A percentile compares a stretch with the other conserved stretches of the same genome.
These are phyloP conservation scores for Aspergillus hortae DNA, from an alignment of 2,329 filamentous ascomycete species.

Conservation along the genomic window DNA sequence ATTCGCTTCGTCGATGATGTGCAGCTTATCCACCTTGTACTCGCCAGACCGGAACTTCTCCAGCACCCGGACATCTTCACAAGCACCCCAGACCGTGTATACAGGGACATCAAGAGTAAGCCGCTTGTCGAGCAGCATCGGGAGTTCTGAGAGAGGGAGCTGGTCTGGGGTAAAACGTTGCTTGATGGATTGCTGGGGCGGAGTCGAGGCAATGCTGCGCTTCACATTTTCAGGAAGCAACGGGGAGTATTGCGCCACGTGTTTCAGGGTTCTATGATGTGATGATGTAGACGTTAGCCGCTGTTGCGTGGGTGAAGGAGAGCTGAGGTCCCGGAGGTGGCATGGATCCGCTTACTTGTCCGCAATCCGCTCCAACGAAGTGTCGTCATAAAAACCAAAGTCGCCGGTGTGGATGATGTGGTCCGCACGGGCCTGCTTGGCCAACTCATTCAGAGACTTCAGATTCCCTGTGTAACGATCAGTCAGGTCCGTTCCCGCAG, in stretches of 20 bases:
- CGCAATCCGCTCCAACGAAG: conserved; percentile 91
- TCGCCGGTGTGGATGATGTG: conserved; percentile 99
- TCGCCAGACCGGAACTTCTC: conserved; percentile 97
- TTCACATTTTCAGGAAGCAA: conserved; percentile 76
- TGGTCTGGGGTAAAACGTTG: conserved; percentile 75
- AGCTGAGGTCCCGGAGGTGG: conserved; percentile 2
- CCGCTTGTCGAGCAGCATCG: conserved; percentile 81
- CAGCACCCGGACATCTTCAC: conserved; percentile 93
- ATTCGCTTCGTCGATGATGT: conserved; percentile 97
- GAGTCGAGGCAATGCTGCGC: conserved; percentile 62
- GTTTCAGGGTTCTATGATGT: conserved; percentile 75
- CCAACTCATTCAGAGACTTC: conserved; percentile 91
- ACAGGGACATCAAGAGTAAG: conserved; percentile 93
- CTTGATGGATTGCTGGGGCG: conserved; percentile 70
- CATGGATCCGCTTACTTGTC: conserved; percentile 70
- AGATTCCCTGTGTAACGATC: conserved; percentile 69
- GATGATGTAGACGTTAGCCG: conserved; percentile 1
- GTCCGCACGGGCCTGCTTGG: conserved; percentile 89
- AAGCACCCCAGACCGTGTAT: conserved; percentile 98
- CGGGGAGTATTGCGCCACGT: conserved; percentile 97
- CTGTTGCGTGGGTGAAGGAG: background rate
- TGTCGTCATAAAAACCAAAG: conserved; percentile 98
- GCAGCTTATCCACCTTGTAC: conserved; percentile 95
- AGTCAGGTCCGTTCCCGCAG: conserved; percentile 10
- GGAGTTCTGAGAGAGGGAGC: conserved; percentile 87